A percentile compares a stretch with the other conserved stretches of the same genome.
These are phyloP conservation scores for Apostasia ramifera DNA, from an alignment of 106 monocot genomes.

Conservation along the genomic window DNA sequence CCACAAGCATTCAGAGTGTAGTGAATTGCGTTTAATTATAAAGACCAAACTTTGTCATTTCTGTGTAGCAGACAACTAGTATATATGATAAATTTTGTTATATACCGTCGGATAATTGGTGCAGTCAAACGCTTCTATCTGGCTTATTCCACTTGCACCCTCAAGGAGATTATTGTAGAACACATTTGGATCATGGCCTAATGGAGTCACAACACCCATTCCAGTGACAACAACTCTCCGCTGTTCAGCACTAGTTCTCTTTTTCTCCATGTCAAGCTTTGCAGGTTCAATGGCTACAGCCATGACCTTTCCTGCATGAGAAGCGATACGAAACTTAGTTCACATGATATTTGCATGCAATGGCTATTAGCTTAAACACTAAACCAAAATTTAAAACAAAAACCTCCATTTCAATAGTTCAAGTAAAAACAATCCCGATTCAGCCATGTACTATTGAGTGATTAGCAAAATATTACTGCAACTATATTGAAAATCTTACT, in stretches of 20 bases:
- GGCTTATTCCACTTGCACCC: constrained; percentile 50
- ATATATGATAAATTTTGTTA: not conserved
- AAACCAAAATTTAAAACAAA: no score
- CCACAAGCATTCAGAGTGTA: no score
- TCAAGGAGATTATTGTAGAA: constrained; percentile 53
- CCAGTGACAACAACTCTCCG: constrained; percentile 93
- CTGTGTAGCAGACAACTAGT: not conserved
- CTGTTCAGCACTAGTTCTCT: constrained; percentile 37
- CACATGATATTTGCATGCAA: no score
- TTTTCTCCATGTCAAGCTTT: constrained; percentile 47
- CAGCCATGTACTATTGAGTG: no score
- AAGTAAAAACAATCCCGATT: no score
- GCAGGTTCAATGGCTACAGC: constrained; percentile 60
- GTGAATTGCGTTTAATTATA: no score
- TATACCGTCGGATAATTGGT: constrained; percentile 65
- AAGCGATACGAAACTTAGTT: no score
- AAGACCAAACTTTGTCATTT: no score
- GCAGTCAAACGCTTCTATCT: constrained; percentile 91
- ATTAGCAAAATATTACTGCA: no score
- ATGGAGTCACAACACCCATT: constrained; percentile 86
- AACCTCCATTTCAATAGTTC: no score
- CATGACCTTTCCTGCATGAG: constrained; percentile 45
- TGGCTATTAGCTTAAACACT: no score
- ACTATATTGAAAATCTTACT: not conserved
- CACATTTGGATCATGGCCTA: constrained; percentile 83